A percentile compares a stretch with the other conserved stretches of the same genome.
Evolutionary conservation across 176 grass and related monocot species (phyloP).

Genomic region (Carex kokanica): DNA sequence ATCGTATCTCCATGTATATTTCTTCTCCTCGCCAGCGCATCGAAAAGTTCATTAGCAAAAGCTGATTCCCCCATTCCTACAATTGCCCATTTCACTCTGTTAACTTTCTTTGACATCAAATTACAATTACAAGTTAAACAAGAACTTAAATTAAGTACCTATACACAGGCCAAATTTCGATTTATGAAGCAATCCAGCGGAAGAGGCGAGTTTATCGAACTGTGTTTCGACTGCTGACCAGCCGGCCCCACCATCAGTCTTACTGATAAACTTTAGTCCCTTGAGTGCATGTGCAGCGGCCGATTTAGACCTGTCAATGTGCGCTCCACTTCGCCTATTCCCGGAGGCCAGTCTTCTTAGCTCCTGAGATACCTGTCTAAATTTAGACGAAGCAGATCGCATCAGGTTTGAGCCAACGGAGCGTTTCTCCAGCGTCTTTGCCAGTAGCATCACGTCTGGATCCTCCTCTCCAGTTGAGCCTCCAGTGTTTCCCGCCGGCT

Average conservation of each 20-base stretch:
- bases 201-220: constrained; percentile 59
- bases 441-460: constrained; percentile 57
- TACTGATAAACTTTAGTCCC: constrained; percentile 91
- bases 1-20: constrained; percentile 67
- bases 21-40: constrained; percentile 67
- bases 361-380: constrained; percentile 95
- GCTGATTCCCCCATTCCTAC: constrained; percentile 77
- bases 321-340: constrained; percentile 9
- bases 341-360: constrained; percentile 54
- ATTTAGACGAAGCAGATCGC: constrained; percentile 68
- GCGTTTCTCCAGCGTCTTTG: constrained; percentile 60
- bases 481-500: constrained; percentile 31
- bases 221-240: constrained; percentile 65
- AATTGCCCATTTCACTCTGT: constrained; percentile 3
- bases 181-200: constrained; percentile 49
- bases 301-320: constrained; percentile 66
- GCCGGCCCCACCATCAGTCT: constrained; percentile 40
- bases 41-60: constrained; percentile 84
- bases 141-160: constrained; percentile 33
- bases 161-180: constrained; percentile 93
- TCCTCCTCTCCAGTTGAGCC: constrained; percentile 30
- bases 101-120: not conserved
- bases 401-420: constrained; percentile 40
- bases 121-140: not conserved
- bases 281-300: constrained; percentile 82